phyloP scores from a whole-genome alignment of 805 yeast genomes.

The Priceomyces castillae region DNA sequence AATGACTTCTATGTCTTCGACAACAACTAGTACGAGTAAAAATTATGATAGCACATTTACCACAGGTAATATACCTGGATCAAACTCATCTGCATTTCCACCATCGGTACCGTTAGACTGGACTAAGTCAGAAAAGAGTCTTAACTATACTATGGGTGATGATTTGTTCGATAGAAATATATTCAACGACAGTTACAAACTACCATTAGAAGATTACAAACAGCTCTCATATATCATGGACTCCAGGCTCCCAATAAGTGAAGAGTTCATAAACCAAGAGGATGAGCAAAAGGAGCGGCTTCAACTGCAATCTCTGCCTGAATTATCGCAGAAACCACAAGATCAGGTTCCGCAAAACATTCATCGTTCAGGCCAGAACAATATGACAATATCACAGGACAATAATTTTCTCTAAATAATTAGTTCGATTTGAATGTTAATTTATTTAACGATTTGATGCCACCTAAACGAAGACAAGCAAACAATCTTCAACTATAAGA shows the following conservation, averaged over 20 bases:
- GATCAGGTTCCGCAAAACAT: not conserved
- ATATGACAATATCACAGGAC: not conserved
- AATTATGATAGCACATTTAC: conserved; percentile 3
- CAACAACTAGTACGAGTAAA: conserved; percentile 8
- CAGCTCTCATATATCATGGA: not conserved
- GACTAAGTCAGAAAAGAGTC: conserved; percentile 1
- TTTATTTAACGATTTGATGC: conserved; percentile 10
- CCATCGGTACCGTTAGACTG: conserved; percentile 8
- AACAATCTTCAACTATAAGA: conserved; percentile 4
- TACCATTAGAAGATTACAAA: conserved; percentile 1
- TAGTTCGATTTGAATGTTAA: conserved; percentile 6
- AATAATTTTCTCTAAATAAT: not conserved
- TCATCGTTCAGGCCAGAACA: conserved; percentile 1
- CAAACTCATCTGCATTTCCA: conserved; percentile 14
- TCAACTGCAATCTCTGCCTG: not conserved
- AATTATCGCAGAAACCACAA: not conserved
- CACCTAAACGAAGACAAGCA: conserved; percentile 10
- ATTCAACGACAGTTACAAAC: conserved; percentile 1
- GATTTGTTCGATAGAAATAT: conserved; percentile 1
- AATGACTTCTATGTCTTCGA: conserved; percentile 36
- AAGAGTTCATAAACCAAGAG: not conserved
- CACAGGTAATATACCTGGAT: conserved; percentile 5
- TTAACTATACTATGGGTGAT: conserved; percentile 1
- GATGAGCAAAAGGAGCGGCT: not conserved
- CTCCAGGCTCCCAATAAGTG: not conserved